A percentile compares a stretch with the other conserved stretches of the same genome.
Conservation (phyloP, 73 alveolate genomes). For the Uronychia binucleata region DNA sequence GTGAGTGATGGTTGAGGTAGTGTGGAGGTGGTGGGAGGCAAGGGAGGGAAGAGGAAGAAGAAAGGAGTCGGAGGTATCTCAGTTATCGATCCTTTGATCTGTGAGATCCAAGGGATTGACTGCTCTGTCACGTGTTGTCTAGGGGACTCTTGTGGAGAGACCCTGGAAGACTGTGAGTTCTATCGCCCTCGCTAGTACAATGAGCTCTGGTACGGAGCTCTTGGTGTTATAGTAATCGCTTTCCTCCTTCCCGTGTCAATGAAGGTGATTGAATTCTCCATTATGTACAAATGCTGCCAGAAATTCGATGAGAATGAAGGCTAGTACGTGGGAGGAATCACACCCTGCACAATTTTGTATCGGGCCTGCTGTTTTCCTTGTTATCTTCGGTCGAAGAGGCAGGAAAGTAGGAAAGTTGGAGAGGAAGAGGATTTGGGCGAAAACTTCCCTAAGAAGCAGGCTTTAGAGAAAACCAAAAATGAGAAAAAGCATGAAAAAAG, state of each 20-base stretch:
- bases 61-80: background rate
- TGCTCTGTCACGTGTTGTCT: conserved; percentile 40
- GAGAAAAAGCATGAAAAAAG: background rate
- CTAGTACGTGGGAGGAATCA: conserved; percentile 17
- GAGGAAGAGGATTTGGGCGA: no score
- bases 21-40: no score
- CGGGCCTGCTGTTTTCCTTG: conserved; percentile 17
- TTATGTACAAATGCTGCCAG: conserved; percentile 28
- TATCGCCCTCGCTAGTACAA: conserved; percentile 4
- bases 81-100: background rate
- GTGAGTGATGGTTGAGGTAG: no score
- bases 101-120: conserved; percentile 7
- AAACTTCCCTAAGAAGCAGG: no score
- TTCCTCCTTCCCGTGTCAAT: conserved; percentile 13
- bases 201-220: conserved; percentile 18
- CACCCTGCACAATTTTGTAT: conserved; percentile 8
- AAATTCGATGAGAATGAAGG: conserved; percentile 19
- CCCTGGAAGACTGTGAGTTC: conserved; percentile 31
- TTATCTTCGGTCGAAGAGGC: background rate
- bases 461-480: background rate
- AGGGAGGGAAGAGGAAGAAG: no score
- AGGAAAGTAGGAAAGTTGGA: background rate
- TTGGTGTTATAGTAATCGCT: background rate
- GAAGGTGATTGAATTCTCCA: conserved; percentile 1
- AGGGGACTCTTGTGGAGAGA: conserved; percentile 21